A percentile compares a stretch with the other conserved stretches of the same genome.
phyloP scores from a whole-genome alignment of 2,329 filamentous ascomycete genomes.

The Ophiosphaerella narmari region DNA sequence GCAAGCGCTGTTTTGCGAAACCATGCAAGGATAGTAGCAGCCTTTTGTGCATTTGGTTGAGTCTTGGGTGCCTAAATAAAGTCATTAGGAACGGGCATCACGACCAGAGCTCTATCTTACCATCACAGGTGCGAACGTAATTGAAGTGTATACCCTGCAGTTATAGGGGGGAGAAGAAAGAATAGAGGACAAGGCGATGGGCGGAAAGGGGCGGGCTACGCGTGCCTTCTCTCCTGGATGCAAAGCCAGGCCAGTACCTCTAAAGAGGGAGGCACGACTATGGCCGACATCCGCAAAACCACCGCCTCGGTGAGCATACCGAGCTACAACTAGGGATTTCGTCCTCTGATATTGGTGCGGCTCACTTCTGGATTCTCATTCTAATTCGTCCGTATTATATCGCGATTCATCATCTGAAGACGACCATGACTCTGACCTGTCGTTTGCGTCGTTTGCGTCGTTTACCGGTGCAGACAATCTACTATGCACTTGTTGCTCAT shows the following conservation, averaged over 20 bases:
- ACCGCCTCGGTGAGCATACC: no score
- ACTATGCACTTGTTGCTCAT: not conserved
- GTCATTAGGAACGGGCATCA: conserved; percentile 10
- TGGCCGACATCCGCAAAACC: not conserved
- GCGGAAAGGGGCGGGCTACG: not conserved
- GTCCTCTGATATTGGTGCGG: no score
- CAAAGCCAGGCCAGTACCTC: conserved; percentile 7
- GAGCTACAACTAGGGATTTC: not conserved
- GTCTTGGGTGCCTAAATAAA: conserved; percentile 56
- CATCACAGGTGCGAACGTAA: conserved; percentile 6
- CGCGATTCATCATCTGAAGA: conserved; percentile 12
- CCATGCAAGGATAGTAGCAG: conserved; percentile 62
- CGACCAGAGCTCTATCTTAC: not conserved
- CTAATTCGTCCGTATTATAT: conserved; percentile 14
- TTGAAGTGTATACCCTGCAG: not conserved
- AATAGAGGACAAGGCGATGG: no score
- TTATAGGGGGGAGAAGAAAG: not conserved
- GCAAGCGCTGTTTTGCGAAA: conserved; percentile 64
- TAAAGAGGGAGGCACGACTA: conserved; percentile 14
- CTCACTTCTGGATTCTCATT: not conserved
- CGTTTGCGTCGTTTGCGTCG: not conserved
- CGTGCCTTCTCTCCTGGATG: conserved; percentile 16
- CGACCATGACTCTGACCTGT: not conserved
- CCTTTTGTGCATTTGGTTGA: conserved; percentile 62
- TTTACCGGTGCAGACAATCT: no score